Base-by-base conservation (phyloP, 2,329 filamentous ascomycete species). In the Aspergillus sp. region DNA sequence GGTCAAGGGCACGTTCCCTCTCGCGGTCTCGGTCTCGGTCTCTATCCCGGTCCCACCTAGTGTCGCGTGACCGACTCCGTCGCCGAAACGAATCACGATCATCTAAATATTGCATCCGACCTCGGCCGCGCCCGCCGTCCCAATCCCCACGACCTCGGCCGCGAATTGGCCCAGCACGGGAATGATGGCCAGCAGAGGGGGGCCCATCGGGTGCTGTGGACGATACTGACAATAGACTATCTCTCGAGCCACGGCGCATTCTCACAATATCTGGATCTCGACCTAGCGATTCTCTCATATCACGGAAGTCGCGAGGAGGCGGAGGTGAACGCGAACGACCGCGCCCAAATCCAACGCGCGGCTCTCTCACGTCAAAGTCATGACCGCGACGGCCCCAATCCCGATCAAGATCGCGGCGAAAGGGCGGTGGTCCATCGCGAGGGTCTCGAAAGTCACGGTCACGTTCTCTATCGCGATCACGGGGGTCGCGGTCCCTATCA, bases 401-500 rank as follows among this genome's bases (percentile, higher is more conserved):
- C 12, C 76, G 72, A 50, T 77, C 78, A 63, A 64, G 65, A 37
- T 77, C 75, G 37, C 77, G 73, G 65, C 75, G 70, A 64, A 74
- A 74, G 62, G 72, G 64, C 46, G 69, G 62, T 14, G 63, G 79
- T 55, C 58, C 79, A 68, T 76, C 73, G 45, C 73, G 72, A 21
- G 58, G 59, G 41, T 80, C 77, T 53, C 75, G 71, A 64, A 72
- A 72, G 49, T 78, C 70, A 14, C 71, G 68, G 41, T 79, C 77
- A 17, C 73, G 69, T 33, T 79, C 78, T 37, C 73, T 67, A 49
- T 78, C 74, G 15, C 76, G 72, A 55, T 80, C 78, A 44, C 85
- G 80, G 65, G 86, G 88, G 52, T 91, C 89, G 23, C 85, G 67
- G 52, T 88, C 88, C 57, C 90, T 83, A 14, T 72, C 70, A 51